Base-by-base conservation (phyloP, 495 filamentous ascomycete species). In the Hyaloscypha hepaticicola region DNA sequence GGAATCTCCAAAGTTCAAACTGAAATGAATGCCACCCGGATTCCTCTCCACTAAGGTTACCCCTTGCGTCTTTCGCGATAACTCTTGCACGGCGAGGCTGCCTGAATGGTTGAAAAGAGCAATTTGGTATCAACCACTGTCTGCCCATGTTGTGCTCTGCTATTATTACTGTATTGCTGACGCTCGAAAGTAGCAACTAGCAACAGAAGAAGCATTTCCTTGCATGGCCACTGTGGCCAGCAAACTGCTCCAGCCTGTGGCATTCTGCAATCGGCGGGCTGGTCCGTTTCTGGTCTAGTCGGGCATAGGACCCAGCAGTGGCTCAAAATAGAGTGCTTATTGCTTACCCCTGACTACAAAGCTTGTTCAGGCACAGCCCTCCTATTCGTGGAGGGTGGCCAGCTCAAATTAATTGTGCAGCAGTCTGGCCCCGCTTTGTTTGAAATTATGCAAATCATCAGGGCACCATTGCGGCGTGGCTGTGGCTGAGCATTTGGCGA, bases 311-410 rank as follows among this genome's bases (percentile, higher is more conserved):
- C 49, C 7, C 22, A 12, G 22, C 53, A 16, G 53, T 22, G 22
- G 53, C 9, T 57, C 26, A 33, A 29, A 28, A 38, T 41, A 21
- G 31, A 21, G 25, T 56, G 19, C 12, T 51, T 29, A 45, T 22
- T 58, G 41, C 41, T 60, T 52, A 34, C 56, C 63, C 63, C 55
- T 65, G 55, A 59, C 63, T 65, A 59, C 53, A 51, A 53, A 27
- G 25, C 50, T 24, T 27, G 21, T 58, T 21, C 63, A 65, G 63
- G 63, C 14, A 65, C 63, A 58, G 63, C 0, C 55, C 38, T 50
- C 55, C 51, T 6, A 65, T 65, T 65, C 55, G 63, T 60, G 16
- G 21, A 33, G 1, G 21, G 22, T 1, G 3, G 50, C n/a, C 19
- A 26, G 50, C 50, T n/a, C 3, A 53, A 53, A 53, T 53, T 24